phyloP scores from a whole-genome alignment of 169 alveolate genomes.

The Eimeria sp. region DNA sequence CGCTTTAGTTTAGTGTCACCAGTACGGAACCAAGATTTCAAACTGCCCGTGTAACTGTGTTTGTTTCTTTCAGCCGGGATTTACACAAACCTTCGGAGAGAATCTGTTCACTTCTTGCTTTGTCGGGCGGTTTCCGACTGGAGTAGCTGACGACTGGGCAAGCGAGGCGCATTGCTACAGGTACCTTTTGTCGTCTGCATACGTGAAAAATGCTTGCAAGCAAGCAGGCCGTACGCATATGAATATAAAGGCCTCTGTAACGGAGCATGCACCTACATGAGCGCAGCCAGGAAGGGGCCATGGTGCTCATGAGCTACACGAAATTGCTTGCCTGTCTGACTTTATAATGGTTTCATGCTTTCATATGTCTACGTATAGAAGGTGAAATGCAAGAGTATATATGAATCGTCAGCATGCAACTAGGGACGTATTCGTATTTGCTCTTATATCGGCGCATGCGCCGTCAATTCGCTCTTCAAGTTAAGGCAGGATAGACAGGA shows the following conservation, averaged over 20 bases:
- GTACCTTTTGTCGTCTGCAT: not conserved
- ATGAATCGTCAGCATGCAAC: too few species aligned
- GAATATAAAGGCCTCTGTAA: not conserved
- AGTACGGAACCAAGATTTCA: not conserved
- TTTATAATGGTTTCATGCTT: not conserved
- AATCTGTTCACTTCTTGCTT: constrained; percentile 11
- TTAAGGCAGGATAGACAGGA: too few species aligned
- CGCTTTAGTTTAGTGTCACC: not conserved
- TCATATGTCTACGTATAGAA: not conserved
- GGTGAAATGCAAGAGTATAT: not conserved
- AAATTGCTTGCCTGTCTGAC: not conserved
- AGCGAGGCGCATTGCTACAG: constrained; percentile 47
- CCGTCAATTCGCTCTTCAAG: too few species aligned
- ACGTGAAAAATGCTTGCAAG: not conserved
- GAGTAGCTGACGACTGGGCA: not conserved
- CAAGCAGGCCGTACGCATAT: not conserved
- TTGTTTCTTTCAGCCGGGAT: not conserved
- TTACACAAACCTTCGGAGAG: too few species aligned
- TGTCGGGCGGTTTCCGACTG: not conserved
- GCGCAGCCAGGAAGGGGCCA: not conserved
- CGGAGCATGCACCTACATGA: not conserved
- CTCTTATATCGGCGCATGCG: too few species aligned
- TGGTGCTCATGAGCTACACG: not conserved
- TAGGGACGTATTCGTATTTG: too few species aligned
- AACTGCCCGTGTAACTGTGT: not conserved